Base-by-base conservation (phyloP, 768 basidiomycete species). In the Gloeopeniophorella convolvens region DNA sequence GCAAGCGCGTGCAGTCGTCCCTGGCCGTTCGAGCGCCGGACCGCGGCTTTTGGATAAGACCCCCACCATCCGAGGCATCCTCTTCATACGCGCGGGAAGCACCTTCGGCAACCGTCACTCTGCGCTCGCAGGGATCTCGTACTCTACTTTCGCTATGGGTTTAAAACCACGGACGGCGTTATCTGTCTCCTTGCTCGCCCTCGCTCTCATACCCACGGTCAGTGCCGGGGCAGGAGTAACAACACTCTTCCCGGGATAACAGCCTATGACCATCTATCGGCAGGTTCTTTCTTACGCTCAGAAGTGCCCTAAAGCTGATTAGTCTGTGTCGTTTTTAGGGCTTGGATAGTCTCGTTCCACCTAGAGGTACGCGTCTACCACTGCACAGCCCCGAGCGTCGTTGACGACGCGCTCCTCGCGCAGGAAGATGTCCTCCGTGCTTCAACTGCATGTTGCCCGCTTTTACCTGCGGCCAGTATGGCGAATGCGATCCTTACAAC, bases 391-490 rank as follows among this genome's bases (percentile, higher is more conserved):
- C 33, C 1, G 3, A 30, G 20, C 8, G 8, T 4, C n/a, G 6
- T 21, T 33, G 33, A 54, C 26, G 26, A n/a, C 18, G 11, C 34
- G 18, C 13, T 13, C 5, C 21, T 43, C 12, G 28, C 13, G 23
- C 43, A 68, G 67, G 51, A 28, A 57, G 78, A 66, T 89, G 87
- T 56, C 87, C 87, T 6, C 86, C 86, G 3, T 97, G 94, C 68
- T 99, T 99, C 74, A 98, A 99, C 66, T 99, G 95, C 65, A 74
- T 91, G 47, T 73, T 99, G 13, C 92, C 93, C 0, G 86, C 80
- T 0, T 97, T 94, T 67, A 85, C 76, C 0, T 99, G 95, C 63
- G 91, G 91, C 1, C 91, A 98, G 66, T 96, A 81, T 58, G 94
- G 92, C 23, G 71, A 82, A 36, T 99, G 96, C 69, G 85, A 94